A percentile compares a stretch with the other conserved stretches of the same genome.
Evolutionary conservation across 805 yeast genomes (phyloP).

Genomic region (Starmerella floricola): DNA sequence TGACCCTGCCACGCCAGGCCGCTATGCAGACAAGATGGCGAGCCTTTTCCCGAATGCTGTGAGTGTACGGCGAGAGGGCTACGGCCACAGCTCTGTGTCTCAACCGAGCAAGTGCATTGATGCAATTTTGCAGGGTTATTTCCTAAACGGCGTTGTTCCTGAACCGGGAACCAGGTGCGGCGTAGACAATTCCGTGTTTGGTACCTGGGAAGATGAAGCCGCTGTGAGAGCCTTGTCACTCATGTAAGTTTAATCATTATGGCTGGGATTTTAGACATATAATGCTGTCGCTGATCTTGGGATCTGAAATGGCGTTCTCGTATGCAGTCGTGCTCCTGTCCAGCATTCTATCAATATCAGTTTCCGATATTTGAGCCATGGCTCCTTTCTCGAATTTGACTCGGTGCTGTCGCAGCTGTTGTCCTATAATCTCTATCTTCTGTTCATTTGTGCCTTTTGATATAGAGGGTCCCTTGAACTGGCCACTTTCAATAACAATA

Average conservation of each 20-base stretch:
- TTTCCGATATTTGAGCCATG: constrained; percentile 10
- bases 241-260: too few species aligned
- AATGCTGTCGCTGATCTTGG: constrained; percentile 15
- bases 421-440: constrained; percentile 14
- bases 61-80: constrained; percentile 18
- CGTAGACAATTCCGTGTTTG: constrained; percentile 6
- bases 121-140: constrained; percentile 10
- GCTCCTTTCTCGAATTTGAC: constrained; percentile 32
- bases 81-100: constrained; percentile 21
- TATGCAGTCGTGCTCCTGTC: constrained; percentile 22
- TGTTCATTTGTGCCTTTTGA: constrained; percentile 11
- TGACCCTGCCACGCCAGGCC: constrained; percentile 24
- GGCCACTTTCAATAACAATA: constrained; percentile 57
- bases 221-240: too few species aligned
- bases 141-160: constrained; percentile 18
- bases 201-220: not conserved
- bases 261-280: constrained; percentile 14
- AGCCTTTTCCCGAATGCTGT: constrained; percentile 13
- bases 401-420: constrained; percentile 30
- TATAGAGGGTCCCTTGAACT: constrained; percentile 23
- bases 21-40: constrained; percentile 17
- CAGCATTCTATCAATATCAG: constrained; percentile 20
- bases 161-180: constrained; percentile 13
- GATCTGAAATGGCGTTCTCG: constrained; percentile 10
- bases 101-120: constrained; percentile 20